phyloP scores from a whole-genome alignment of 805 yeast genomes.

The Spathaspora passalidarum region DNA sequence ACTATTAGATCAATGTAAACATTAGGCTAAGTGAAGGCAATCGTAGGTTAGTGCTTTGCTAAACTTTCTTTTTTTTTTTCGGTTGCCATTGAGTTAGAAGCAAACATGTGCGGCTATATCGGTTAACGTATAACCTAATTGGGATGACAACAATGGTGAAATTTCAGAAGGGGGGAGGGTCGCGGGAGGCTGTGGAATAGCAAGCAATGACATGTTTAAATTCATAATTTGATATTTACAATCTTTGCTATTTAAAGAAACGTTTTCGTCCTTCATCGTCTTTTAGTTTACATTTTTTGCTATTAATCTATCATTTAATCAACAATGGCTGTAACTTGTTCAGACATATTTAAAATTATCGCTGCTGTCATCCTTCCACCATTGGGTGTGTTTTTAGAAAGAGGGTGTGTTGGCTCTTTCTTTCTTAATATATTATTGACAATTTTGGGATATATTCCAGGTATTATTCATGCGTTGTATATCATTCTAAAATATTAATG shows the following conservation, averaged over 20 bases:
- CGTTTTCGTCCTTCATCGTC: too few relatives aligned
- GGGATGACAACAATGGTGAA: too few relatives aligned
- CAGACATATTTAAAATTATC: conserved; percentile 52
- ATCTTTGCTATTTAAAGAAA: not conserved
- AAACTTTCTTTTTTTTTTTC: too few relatives aligned
- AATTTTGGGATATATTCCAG: conserved; percentile 74
- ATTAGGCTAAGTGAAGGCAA: too few relatives aligned
- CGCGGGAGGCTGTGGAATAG: too few relatives aligned
- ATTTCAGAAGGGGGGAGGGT: too few relatives aligned
- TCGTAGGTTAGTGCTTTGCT: too few relatives aligned
- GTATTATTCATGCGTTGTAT: conserved; percentile 63
- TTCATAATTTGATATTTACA: not conserved
- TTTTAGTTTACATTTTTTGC: too few relatives aligned
- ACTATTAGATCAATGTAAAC: too few relatives aligned
- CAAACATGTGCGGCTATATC: too few relatives aligned
- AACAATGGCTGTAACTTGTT: conserved; percentile 49
- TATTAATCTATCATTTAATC: not conserved
- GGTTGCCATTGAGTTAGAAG: too few relatives aligned
- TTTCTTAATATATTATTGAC: conserved; percentile 63
- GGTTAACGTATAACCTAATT: not conserved
- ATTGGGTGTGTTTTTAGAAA: conserved; percentile 58
- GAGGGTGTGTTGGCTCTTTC: conserved; percentile 47
- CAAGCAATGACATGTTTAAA: not conserved
- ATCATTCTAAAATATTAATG: conserved; percentile 40
- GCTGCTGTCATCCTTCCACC: conserved; percentile 56